phyloP scores from a whole-genome alignment of 2,329 filamentous ascomycete species.

The Colletotrichum acutatum region DNA sequence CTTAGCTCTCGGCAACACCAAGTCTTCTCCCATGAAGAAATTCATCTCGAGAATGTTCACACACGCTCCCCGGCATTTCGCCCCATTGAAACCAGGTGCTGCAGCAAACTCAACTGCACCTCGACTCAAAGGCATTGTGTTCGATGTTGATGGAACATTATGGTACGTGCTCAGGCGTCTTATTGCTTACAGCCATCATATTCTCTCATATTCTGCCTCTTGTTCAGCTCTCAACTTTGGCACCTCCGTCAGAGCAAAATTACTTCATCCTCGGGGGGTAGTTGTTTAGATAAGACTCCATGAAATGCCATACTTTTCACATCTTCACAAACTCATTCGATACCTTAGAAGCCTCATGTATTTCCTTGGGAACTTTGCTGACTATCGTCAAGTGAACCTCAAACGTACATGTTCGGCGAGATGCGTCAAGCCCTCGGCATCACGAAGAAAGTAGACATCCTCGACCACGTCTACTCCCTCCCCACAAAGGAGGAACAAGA shows the following conservation, averaged over 20 bases:
- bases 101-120: constrained; percentile 49
- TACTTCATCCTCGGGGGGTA: neutral
- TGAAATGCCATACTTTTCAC: neutral
- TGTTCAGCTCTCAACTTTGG: neutral
- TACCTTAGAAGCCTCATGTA: neutral
- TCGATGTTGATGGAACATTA: constrained; percentile 95
- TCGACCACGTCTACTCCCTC: constrained; percentile 85
- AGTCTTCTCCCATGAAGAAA: constrained; percentile 37
- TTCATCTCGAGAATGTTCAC: constrained; percentile 56
- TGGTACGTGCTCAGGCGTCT: constrained; percentile 68
- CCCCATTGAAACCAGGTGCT: constrained; percentile 59
- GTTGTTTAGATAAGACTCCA: neutral
- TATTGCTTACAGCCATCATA: neutral
- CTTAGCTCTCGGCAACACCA: neutral
- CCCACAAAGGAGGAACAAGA: constrained; percentile 68
- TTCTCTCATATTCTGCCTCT: neutral
- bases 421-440: constrained; percentile 86
- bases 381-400: constrained; percentile 73
- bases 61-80: constrained; percentile 59
- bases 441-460: constrained; percentile 79
- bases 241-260: neutral
- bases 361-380: neutral
- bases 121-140: constrained; percentile 73
- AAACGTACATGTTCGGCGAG: constrained; percentile 94
- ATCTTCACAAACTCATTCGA: neutral